phyloP scores from a whole-genome alignment of 345 rosid species.

The Corymbia maculata region DNA sequence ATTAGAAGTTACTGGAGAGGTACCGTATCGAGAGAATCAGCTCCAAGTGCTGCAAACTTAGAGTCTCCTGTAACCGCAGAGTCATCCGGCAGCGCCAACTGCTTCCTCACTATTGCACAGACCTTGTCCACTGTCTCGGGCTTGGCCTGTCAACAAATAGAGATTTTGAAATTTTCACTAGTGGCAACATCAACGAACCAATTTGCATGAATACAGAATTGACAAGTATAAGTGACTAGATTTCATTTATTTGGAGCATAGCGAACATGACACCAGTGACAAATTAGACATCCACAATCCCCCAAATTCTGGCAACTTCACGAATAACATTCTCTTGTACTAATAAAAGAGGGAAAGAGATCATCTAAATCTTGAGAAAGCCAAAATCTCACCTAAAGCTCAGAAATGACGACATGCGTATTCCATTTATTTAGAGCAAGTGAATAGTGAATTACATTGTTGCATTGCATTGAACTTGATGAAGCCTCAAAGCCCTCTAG shows the following conservation, averaged over 20 bases:
- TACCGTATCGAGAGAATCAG: conserved; percentile 33
- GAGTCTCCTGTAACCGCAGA: conserved; percentile 14
- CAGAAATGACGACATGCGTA: not conserved
- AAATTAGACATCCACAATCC: not conserved
- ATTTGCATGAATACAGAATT: not conserved
- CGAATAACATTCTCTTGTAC: not conserved
- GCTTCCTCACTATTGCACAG: conserved; percentile 27
- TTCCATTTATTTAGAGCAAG: not conserved
- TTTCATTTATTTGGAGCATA: not conserved
- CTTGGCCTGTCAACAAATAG: conserved; percentile 6
- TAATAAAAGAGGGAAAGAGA: not conserved
- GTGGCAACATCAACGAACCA: not conserved
- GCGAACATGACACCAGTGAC: not conserved
- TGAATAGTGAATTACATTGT: not conserved
- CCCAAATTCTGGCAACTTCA: not conserved
- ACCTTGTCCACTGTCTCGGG: conserved; percentile 23
- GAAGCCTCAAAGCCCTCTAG: not conserved
- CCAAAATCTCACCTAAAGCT: not conserved
- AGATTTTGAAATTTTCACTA: not conserved
- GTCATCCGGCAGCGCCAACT: conserved; percentile 17
- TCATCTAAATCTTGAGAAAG: not conserved
- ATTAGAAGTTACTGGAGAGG: not conserved
- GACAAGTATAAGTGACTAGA: not conserved
- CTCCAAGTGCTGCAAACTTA: conserved; percentile 22
- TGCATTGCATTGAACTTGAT: not conserved